Conservation (phyloP, 306 rosid genomes). For the Prunus fruticosa region DNA sequence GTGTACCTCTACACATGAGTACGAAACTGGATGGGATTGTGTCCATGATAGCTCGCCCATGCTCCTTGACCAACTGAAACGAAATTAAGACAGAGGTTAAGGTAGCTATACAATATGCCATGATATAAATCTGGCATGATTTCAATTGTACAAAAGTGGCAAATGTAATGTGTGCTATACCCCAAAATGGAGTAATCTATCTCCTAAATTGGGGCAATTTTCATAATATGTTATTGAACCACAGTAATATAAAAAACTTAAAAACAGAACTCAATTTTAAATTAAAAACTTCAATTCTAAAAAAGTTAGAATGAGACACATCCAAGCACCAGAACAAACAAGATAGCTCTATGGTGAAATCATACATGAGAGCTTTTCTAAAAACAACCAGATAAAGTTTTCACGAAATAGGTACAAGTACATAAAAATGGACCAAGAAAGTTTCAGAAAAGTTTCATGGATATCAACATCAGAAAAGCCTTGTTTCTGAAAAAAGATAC, state of each 20-base stretch:
- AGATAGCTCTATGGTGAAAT: neutral
- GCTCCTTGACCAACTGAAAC: conserved; percentile 48
- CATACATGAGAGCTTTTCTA: neutral
- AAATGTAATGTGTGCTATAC: too few relatives aligned
- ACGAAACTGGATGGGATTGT: conserved; percentile 43
- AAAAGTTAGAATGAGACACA: neutral
- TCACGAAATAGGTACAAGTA: neutral
- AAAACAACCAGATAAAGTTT: neutral
- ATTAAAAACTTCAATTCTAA: neutral
- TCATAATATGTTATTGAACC: neutral
- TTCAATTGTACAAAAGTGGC: neutral
- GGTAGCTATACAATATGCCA: conserved; percentile 10
- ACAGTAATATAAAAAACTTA: neutral
- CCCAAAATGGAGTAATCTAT: neutral
- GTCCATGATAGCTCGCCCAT: conserved; percentile 36
- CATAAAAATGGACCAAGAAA: neutral
- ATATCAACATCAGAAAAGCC: neutral
- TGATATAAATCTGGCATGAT: neutral
- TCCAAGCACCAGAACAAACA: neutral
- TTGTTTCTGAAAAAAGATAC: neutral
- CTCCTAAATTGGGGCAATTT: neutral
- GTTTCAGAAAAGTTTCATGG: neutral
- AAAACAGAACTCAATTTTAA: neutral
- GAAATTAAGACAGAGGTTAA: conserved; percentile 18
- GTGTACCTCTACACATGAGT: conserved; percentile 46